These are phyloP conservation scores for Barnettozyma sucrosica DNA, from an alignment of 805 yeast genomes.

Conservation along the genomic window DNA sequence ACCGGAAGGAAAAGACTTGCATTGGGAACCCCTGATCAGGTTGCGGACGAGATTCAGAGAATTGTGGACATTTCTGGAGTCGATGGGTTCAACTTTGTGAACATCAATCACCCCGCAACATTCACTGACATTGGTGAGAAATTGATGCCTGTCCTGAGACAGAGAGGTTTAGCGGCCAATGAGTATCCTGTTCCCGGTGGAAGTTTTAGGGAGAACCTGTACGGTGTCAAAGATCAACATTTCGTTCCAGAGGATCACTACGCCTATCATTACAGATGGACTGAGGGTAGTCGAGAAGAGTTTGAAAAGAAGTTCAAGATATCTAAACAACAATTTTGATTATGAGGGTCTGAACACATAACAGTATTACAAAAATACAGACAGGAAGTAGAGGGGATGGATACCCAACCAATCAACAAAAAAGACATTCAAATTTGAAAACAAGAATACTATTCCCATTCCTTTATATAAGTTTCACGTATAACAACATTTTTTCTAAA, in stretches of 20 bases:
- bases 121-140: conserved; percentile 34
- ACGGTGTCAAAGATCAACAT: conserved; percentile 16
- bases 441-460: conserved; percentile 8
- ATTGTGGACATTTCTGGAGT: conserved; percentile 36
- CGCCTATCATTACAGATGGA: conserved; percentile 18
- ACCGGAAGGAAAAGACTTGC: conserved; percentile 26
- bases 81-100: conserved; percentile 38
- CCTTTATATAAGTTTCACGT: conserved; percentile 7
- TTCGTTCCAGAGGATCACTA: conserved; percentile 16
- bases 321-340: background rate
- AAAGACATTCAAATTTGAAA: conserved; percentile 1
- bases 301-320: conserved; percentile 18
- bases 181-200: conserved; percentile 32
- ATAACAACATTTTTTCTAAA: conserved; percentile 4
- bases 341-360: background rate
- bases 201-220: conserved; percentile 32
- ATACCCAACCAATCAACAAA: background rate
- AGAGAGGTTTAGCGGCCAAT: conserved; percentile 29
- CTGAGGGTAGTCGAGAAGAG: conserved; percentile 22
- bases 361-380: background rate
- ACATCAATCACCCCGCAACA: conserved; percentile 31
- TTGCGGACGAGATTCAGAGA: conserved; percentile 34
- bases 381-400: background rate
- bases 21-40: conserved; percentile 31
- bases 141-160: conserved; percentile 32